phyloP scores from a whole-genome alignment of 2,329 filamentous ascomycete genomes.

The Dactylellina cionopaga region DNA sequence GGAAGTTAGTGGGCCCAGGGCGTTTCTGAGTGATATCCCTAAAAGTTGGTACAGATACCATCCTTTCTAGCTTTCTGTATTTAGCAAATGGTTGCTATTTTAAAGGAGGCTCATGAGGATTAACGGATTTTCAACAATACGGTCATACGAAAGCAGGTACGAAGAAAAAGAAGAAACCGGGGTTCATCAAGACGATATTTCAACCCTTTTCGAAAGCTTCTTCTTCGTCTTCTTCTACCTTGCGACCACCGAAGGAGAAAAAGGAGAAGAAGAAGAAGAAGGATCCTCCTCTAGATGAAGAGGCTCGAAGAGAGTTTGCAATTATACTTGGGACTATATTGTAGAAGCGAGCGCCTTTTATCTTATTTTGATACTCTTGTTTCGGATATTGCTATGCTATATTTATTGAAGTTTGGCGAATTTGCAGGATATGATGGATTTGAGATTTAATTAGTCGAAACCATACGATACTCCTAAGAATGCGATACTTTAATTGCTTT shows the following conservation, averaged over 20 bases:
- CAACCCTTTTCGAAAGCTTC: not conserved
- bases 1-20: conserved; percentile 4
- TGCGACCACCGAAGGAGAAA: too few relatives aligned
- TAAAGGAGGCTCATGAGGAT: not conserved
- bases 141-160: too few relatives aligned
- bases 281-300: not conserved
- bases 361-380: too few relatives aligned
- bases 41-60: not conserved
- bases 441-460: too few relatives aligned
- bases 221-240: too few relatives aligned
- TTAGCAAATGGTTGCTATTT: not conserved
- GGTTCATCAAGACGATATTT: not conserved
- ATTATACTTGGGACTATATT: too few relatives aligned
- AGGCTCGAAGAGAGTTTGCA: not conserved
- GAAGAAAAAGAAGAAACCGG: not conserved
- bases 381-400: too few relatives aligned
- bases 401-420: too few relatives aligned
- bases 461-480: too few relatives aligned
- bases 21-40: not conserved
- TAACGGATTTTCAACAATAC: not conserved
- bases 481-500: too few relatives aligned
- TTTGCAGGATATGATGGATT: too few relatives aligned
- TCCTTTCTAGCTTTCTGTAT: not conserved
- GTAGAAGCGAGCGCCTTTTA: too few relatives aligned
- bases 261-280: not conserved